Conservation (phyloP, 1,139 yeast genomes). For the Yamadazyma sp. region DNA sequence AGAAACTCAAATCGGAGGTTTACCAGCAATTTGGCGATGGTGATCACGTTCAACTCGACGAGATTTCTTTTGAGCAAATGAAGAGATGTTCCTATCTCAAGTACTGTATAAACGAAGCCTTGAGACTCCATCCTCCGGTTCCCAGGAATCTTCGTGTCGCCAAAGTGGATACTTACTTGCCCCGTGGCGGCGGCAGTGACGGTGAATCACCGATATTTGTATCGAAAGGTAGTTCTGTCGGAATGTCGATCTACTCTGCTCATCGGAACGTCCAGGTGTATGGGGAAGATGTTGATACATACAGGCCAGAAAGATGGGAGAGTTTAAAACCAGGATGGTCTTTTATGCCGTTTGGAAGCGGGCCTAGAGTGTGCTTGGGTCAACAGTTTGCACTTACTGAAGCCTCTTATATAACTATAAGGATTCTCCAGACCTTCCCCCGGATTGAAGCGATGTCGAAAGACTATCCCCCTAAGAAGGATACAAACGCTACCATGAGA, state of each 20-base stretch:
- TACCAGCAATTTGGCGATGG: conserved; percentile 26
- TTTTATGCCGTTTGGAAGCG: conserved; percentile 46
- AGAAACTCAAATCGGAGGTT: conserved; percentile 34
- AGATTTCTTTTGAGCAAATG: conserved; percentile 44
- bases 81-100: conserved; percentile 50
- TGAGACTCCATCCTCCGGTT: conserved; percentile 55
- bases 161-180: conserved; percentile 29
- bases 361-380: conserved; percentile 46
- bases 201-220: conserved; percentile 43
- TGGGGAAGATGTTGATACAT: conserved; percentile 47
- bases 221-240: conserved; percentile 40
- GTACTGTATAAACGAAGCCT: conserved; percentile 48
- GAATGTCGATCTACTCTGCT: conserved; percentile 38
- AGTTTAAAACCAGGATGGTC: conserved; percentile 35
- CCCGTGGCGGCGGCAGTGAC: conserved; percentile 53
- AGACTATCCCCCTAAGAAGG: conserved; percentile 35
- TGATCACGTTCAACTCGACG: conserved; percentile 13
- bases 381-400: conserved; percentile 49
- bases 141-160: conserved; percentile 50
- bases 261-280: conserved; percentile 42
- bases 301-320: conserved; percentile 53
- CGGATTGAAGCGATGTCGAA: conserved; percentile 14
- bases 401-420: conserved; percentile 44
- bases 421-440: conserved; percentile 43
- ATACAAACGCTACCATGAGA: conserved; percentile 35